These are phyloP conservation scores for Phytophthora macrochlamydospora DNA, from an alignment of 352 stramenopile species.

Conservation along the genomic window DNA sequence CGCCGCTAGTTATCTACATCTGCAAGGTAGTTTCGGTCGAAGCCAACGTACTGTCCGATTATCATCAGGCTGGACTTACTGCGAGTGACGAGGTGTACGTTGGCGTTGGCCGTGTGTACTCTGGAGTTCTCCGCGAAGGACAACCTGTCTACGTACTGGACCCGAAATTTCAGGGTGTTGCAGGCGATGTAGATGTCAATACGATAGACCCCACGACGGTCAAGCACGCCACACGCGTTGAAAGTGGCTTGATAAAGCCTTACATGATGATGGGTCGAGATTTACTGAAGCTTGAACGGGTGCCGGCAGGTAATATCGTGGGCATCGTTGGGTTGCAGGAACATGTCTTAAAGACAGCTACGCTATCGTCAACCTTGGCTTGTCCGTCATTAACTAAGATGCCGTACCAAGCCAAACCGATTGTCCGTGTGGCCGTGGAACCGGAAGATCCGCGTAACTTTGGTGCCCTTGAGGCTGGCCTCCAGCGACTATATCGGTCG, in stretches of 20 bases:
- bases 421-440: slow-evolving; percentile 93
- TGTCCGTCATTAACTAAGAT: slow-evolving; percentile 89
- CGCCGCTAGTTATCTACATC: slow-evolving; percentile 89
- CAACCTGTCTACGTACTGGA: slow-evolving; percentile 84
- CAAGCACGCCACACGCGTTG: slow-evolving; percentile 68
- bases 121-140: slow-evolving; percentile 72
- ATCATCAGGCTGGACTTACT: slow-evolving; percentile 46
- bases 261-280: slow-evolving; percentile 95
- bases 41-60: slow-evolving; percentile 84
- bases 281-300: slow-evolving; percentile 71
- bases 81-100: slow-evolving; percentile 86
- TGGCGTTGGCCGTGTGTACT: slow-evolving; percentile 92
- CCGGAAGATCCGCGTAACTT: slow-evolving; percentile 88
- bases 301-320: slow-evolving; percentile 91
- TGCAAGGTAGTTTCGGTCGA: slow-evolving; percentile 94
- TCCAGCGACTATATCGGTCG: slow-evolving; percentile 92
- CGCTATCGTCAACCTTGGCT: slow-evolving; percentile 74
- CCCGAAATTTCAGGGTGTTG: slow-evolving; percentile 86
- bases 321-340: slow-evolving; percentile 88
- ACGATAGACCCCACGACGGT: slow-evolving; percentile 31
- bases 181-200: slow-evolving; percentile 37
- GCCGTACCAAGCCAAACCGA: slow-evolving; percentile 91
- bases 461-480: slow-evolving; percentile 78
- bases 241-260: slow-evolving; percentile 56
- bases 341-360: slow-evolving; percentile 91